Conservation (phyloP, 768 basidiomycete genomes). For the Russula earlei region DNA sequence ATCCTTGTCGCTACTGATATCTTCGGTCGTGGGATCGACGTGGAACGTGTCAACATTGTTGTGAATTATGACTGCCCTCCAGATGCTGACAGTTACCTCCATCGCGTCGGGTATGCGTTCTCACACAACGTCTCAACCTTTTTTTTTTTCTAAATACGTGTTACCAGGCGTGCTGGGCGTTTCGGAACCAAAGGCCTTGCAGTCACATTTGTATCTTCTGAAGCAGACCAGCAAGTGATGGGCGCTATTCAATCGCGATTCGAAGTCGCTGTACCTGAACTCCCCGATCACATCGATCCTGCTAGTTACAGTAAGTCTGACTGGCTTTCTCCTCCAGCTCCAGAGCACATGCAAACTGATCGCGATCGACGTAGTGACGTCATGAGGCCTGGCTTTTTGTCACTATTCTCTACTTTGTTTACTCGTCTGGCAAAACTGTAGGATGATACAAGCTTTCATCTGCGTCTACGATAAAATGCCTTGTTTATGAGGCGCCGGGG, state of each 20-base stretch:
- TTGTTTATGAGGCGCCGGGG: neutral
- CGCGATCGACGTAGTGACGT: conserved; percentile 30
- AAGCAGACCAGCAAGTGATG: conserved; percentile 91
- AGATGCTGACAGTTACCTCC: conserved; percentile 96
- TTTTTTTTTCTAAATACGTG: neutral
- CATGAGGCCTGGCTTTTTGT: conserved; percentile 21
- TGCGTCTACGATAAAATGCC: neutral
- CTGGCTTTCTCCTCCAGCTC: neutral
- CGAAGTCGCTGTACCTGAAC: conserved; percentile 92
- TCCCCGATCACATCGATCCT: conserved; percentile 90
- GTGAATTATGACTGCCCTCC: conserved; percentile 98
- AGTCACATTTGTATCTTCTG: conserved; percentile 91
- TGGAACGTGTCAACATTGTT: conserved; percentile 98
- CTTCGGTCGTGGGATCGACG: conserved; percentile 98
- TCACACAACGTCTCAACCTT: neutral
- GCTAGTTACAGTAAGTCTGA: conserved; percentile 82
- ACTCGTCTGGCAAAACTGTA: conserved; percentile 12
- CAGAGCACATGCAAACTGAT: neutral
- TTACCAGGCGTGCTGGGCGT: conserved; percentile 85
- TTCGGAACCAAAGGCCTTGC: conserved; percentile 99
- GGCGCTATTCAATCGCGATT: conserved; percentile 90
- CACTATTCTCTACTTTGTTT: conserved; percentile 6
- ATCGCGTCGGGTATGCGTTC: conserved; percentile 78
- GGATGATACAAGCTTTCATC: neutral
- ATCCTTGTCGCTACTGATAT: conserved; percentile 99